phyloP scores from a whole-genome alignment of 2,329 filamentous ascomycete genomes.

The Talaromyces pinophilus region DNA sequence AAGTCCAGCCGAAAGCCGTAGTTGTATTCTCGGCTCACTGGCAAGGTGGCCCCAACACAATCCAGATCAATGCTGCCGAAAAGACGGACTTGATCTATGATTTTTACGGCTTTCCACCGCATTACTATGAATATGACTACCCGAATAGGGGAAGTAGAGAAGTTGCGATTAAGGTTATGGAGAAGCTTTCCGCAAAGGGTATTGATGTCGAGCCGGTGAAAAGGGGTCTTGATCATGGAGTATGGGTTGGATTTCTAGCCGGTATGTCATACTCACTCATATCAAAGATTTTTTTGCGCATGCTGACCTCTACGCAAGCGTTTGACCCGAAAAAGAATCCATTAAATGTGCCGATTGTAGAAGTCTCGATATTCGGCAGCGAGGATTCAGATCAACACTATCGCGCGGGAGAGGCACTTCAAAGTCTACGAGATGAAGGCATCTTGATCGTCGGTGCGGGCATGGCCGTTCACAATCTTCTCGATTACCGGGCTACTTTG shows the following conservation, averaged over 20 bases:
- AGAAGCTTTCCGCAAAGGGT: constrained; percentile 56
- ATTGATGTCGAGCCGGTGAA: constrained; percentile 62
- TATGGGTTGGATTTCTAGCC: constrained; percentile 68
- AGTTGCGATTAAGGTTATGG: constrained; percentile 61
- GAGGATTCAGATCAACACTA: constrained; percentile 68
- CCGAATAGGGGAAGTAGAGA: constrained; percentile 63
- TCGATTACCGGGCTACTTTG: constrained; percentile 49
- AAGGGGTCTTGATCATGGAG: constrained; percentile 72
- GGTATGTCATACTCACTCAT: constrained; percentile 37
- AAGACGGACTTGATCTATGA: constrained; percentile 70
- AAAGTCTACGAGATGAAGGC: constrained; percentile 65
- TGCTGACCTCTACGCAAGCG: constrained; percentile 39
- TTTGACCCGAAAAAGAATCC: constrained; percentile 65
- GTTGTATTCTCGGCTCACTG: constrained; percentile 79
- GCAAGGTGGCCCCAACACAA: constrained; percentile 59
- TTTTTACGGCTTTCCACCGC: constrained; percentile 70
- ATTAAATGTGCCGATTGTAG: constrained; percentile 67
- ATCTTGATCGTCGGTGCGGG: constrained; percentile 70
- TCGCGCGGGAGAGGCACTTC: constrained; percentile 65
- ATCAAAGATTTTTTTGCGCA: neutral
- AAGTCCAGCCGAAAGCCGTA: constrained; percentile 69
- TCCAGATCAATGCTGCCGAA: constrained; percentile 67
- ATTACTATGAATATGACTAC: constrained; percentile 69
- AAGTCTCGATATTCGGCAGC: constrained; percentile 67
- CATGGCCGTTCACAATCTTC: constrained; percentile 73